A percentile compares a stretch with the other conserved stretches of the same genome.
Evolutionary conservation across 148 eudicot genomes (phyloP).

Genomic region (Rhododendron williamsianum): DNA sequence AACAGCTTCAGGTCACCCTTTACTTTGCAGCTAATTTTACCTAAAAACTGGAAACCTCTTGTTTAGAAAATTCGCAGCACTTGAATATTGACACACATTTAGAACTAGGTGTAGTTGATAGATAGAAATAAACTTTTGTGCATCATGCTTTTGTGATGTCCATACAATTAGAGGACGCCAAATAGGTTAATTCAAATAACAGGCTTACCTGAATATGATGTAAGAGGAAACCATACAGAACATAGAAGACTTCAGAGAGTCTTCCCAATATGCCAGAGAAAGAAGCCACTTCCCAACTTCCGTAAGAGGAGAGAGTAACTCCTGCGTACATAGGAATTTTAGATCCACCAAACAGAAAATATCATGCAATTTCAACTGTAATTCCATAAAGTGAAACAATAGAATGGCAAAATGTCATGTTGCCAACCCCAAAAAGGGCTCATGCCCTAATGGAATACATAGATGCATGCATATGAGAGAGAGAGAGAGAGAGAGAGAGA

Average conservation of each 20-base stretch:
- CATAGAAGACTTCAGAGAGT: constrained; percentile 55
- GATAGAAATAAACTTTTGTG: too few relatives aligned
- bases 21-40: not conserved
- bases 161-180: not conserved
- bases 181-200: not conserved
- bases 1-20: not conserved
- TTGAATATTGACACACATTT: not conserved
- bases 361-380: not conserved
- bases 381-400: not conserved
- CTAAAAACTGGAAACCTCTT: not conserved
- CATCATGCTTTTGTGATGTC: not conserved
- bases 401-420: not conserved
- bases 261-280: constrained; percentile 69
- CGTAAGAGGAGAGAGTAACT: constrained; percentile 60
- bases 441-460: not conserved
- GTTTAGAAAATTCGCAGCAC: not conserved
- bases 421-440: not conserved
- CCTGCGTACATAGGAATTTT: constrained; percentile 37
- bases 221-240: constrained; percentile 57
- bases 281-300: constrained; percentile 48
- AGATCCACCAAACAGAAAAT: not conserved
- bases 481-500: not conserved
- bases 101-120: not conserved
- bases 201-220: constrained; percentile 56
- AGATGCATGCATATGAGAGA: not conserved